Base-by-base conservation (phyloP, 345 rosid species). In the Citrus sinensis region DNA sequence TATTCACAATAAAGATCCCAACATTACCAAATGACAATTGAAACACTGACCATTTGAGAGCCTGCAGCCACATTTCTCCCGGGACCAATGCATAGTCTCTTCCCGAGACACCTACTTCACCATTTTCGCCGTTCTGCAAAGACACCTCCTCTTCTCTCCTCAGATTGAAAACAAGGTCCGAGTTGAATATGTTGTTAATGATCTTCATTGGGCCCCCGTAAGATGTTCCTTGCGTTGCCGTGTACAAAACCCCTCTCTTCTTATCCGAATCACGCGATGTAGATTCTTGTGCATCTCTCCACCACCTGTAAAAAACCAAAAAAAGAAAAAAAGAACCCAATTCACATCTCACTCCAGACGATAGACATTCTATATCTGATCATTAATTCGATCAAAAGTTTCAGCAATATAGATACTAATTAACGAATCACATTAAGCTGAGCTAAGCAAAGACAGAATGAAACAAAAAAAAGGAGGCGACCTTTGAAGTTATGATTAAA, bases 21-120 rank as follows among this genome's bases (percentile, higher is more conserved):
- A 54, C 61, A 30, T 61, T 30, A n/a, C 39, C 27, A 67, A 72
- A 51, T 75, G 63, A 58, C 55, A 35, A 55, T 42, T 55, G 46
- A 66, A 68, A 20, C 24, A 74, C 88, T 87, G 73, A 94, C 98
- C 98, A 91, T 87, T 92, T 96, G 22, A 96, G 92, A 34, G 98
- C 98, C 87, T 86, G 81, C 81, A 96, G 82, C 99, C 99, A 96
- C 98, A 92, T 96, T 75, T 96, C 94, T 40, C 94, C 98, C 2
- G 93, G 84, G 71, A 96, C 95, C 92, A 96, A 89, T 1, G 99
- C 99, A 85, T 83, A 96, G 78, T 94, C 99, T 79, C 95, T 84
- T 60, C 98, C 98, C 2, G 95, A 94, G 78, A 92, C 85, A 62
- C 92, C 92, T 55, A 90, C 98, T 87, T 91, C 97, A 72, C 85